Evolutionary conservation across 2,329 filamentous ascomycete species (phyloP).

Genomic region (Diaporthe vaccinii): DNA sequence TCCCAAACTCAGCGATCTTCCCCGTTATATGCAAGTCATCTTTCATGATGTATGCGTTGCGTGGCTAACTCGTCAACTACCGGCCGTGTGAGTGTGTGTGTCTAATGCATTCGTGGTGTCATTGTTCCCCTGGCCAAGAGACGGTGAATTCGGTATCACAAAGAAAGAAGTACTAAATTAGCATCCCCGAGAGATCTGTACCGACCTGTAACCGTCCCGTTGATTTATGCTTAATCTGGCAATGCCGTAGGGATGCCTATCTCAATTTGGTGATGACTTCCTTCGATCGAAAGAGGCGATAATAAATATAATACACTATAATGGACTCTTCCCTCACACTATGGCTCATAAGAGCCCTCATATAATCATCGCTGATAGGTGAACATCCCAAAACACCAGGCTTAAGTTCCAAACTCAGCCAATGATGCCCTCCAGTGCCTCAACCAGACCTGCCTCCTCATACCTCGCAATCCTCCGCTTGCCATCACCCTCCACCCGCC

Average conservation of each 20-base stretch:
- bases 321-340: neutral
- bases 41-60: neutral
- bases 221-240: constrained; percentile 4
- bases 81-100: neutral
- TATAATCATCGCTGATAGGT: neutral
- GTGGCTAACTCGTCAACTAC: constrained; percentile 7
- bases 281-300: neutral
- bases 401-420: neutral
- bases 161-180: constrained; percentile 2
- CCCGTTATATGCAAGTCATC: constrained; percentile 19
- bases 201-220: neutral
- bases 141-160: constrained; percentile 12
- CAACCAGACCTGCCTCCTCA: constrained; percentile 79
- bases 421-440: constrained; percentile 66
- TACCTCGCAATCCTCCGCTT: constrained; percentile 72
- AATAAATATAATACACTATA: neutral
- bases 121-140: constrained; percentile 8
- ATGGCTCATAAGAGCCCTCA: neutral
- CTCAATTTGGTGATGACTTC: neutral
- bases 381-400: neutral
- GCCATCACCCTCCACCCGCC: constrained; percentile 67
- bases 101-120: constrained; percentile 11
- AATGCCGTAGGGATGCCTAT: neutral
- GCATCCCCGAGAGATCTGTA: neutral
- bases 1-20: neutral